A percentile compares a stretch with the other conserved stretches of the same genome.
Evolutionary conservation across 2,329 filamentous ascomycete species (phyloP).

Genomic region (Mariannaea sp.): DNA sequence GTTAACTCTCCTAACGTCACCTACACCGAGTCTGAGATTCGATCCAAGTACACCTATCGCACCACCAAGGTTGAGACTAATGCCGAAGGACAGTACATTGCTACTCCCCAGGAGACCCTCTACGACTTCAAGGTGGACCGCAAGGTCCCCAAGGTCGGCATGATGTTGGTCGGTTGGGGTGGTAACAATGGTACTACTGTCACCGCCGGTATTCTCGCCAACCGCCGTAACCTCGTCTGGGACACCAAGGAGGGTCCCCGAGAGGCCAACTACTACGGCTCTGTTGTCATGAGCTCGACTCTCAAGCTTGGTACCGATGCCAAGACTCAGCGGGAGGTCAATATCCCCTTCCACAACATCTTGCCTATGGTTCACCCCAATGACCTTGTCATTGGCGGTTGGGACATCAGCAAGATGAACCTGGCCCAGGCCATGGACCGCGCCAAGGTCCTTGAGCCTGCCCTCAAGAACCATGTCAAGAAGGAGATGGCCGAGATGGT

Average conservation of each 20-base stretch:
- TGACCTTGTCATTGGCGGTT: slow-evolving; percentile 91
- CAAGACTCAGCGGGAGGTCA: slow-evolving; percentile 85
- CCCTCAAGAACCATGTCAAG: slow-evolving; percentile 83
- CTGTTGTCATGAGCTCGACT: slow-evolving; percentile 94
- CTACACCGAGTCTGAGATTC: slow-evolving; percentile 88
- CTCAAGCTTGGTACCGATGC: slow-evolving; percentile 92
- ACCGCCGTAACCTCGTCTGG: slow-evolving; percentile 84
- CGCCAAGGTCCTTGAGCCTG: slow-evolving; percentile 92
- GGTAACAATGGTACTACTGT: slow-evolving; percentile 99
- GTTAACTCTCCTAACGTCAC: slow-evolving; percentile 91
- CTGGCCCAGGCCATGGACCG: slow-evolving; percentile 93
- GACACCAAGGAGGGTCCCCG: slow-evolving; percentile 89
- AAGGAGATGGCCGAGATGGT: slow-evolving; percentile 92
- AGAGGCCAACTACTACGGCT: slow-evolving; percentile 96
- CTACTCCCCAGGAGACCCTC: slow-evolving; percentile 82
- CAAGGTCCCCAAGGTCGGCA: slow-evolving; percentile 87
- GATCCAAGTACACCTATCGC: slow-evolving; percentile 94
- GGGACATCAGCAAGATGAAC: slow-evolving; percentile 95
- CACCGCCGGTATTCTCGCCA: slow-evolving; percentile 95
- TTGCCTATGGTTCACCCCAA: slow-evolving; percentile 98
- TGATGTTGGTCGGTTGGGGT: slow-evolving; percentile 98
- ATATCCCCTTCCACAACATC: slow-evolving; percentile 93
- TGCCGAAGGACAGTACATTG: slow-evolving; percentile 77
- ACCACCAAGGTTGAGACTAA: slow-evolving; percentile 81
- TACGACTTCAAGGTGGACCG: slow-evolving; percentile 99